phyloP scores from a whole-genome alignment of 495 filamentous ascomycete genomes.

The Penicillium cinerascens region DNA sequence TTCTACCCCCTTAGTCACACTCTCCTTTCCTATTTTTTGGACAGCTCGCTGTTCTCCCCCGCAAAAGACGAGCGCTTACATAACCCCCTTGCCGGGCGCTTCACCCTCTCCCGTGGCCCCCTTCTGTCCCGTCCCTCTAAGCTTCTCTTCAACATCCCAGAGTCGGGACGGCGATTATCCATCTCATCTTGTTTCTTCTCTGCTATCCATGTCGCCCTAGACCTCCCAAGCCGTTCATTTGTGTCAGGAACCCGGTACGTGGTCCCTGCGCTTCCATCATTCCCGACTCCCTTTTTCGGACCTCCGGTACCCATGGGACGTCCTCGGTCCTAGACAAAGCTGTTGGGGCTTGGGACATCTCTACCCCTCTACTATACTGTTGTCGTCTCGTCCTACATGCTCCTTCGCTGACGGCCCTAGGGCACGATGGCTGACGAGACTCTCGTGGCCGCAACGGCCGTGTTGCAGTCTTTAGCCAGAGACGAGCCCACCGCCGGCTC shows the following conservation, averaged over 20 bases:
- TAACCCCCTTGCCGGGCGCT: slow-evolving; percentile 16
- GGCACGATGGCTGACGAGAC: slow-evolving; percentile 59
- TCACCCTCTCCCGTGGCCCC: slow-evolving; percentile 15
- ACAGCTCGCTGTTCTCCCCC: slow-evolving; percentile 10
- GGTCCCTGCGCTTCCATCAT: slow-evolving; percentile 6
- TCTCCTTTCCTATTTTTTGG: background rate
- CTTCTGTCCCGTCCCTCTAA: slow-evolving; percentile 10
- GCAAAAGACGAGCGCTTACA: slow-evolving; percentile 22
- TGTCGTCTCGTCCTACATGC: background rate
- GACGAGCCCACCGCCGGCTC: slow-evolving; percentile 40
- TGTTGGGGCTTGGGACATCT: background rate
- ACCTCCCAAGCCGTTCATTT: slow-evolving; percentile 28
- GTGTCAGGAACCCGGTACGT: slow-evolving; percentile 40
- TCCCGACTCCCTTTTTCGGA: slow-evolving; percentile 2
- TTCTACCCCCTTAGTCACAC: slow-evolving; percentile 6
- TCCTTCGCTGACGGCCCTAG: slow-evolving; percentile 27
- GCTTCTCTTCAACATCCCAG: slow-evolving; percentile 19
- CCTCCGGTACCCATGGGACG: background rate
- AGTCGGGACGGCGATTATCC: slow-evolving; percentile 11
- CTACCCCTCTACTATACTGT: background rate
- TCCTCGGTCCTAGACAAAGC: background rate
- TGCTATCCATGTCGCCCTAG: slow-evolving; percentile 43
- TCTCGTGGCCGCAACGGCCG: slow-evolving; percentile 57
- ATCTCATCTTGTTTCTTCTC: slow-evolving; percentile 7
- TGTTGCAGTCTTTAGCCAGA: slow-evolving; percentile 61